Evolutionary conservation across 768 basidiomycete genomes (phyloP), one percentile per base, ranked within the genome.

Genomic region (Leucosporidium creatinivorum): DNA sequence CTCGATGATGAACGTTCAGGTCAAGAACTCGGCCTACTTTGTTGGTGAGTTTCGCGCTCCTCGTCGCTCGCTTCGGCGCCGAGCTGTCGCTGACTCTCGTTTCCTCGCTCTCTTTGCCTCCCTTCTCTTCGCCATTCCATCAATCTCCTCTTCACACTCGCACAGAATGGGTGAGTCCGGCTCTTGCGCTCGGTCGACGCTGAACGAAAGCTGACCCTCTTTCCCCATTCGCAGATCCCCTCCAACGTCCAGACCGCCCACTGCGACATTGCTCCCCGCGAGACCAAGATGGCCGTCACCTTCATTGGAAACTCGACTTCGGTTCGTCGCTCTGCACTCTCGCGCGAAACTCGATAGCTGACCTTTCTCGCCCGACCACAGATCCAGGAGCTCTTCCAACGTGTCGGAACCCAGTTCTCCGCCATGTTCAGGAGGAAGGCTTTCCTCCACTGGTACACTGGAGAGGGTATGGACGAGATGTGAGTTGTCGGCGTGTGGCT

Each of bases 381-480:
- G 89, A 97, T 97, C 79, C 93, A 96, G 80, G 93, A 94, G 79
- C 84, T 98, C 74, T 97, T 98, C 90, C 92, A 93, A 83, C 93
- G 94, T 82, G 92, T 98, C 78, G 89, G 87, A 73, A 92, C 94
- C 78, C 93, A 97, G 79, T 98, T 99, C 85, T 90, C 91, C 69
- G 91, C 91, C 80, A 99, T 97, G 96, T 77, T 73, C 80, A 74
- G 80, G 75, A 84, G 94, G 78, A 97, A 97, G 83, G 68, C 56
- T 19, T 61, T 58, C 56, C 50, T 65, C 19, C 25, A 65, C 52
- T 71, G 68, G 61, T 63, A 69, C 69, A 97, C 98, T 90, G 93
- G 94, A 79, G 96, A 98, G 83, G 96, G 96, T 79, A 98, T 99
- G 94, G 94, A 81, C 77, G 80, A 81, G 79, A 77, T 81, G 73